Percentiles rank a stretch among this genome's conserved stretches.
These are phyloP conservation scores for Corynascus novoguineensis DNA, from an alignment of 495 filamentous ascomycete species.

Conservation along the genomic window DNA sequence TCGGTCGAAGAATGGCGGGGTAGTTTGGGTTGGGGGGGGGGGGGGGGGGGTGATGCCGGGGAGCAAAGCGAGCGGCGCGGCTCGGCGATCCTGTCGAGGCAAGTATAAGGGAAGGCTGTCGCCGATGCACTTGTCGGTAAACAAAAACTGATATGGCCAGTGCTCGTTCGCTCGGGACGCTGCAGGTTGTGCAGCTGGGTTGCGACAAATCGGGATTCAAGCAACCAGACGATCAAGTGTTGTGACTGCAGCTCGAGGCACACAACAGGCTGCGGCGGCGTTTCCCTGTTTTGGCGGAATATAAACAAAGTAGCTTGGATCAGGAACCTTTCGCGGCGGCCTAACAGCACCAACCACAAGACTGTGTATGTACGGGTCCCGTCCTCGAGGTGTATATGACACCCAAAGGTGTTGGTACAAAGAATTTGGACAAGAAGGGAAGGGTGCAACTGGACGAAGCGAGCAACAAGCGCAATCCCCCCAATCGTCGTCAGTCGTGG, in stretches of 20 bases:
- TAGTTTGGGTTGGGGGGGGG: too few species aligned
- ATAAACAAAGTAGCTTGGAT: conserved; percentile 10
- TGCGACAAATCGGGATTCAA: background rate
- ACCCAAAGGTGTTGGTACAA: background rate
- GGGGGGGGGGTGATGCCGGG: too few species aligned
- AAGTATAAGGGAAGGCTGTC: background rate
- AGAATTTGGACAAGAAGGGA: conserved; percentile 11
- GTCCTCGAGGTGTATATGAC: background rate
- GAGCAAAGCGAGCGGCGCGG: background rate
- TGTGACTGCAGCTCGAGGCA: conserved; percentile 7
- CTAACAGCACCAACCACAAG: background rate
- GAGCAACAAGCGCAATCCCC: background rate
- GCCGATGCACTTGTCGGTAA: background rate
- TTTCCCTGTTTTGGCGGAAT: background rate
- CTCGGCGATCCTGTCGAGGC: conserved; percentile 1
- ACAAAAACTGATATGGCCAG: background rate
- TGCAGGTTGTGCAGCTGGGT: conserved; percentile 10
- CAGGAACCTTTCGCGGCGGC: background rate
- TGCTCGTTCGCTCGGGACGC: conserved; percentile 12
- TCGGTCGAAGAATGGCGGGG: background rate
- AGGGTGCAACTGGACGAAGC: background rate
- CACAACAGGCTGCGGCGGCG: conserved; percentile 6
- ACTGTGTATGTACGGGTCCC: background rate
- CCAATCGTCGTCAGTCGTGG: conserved; percentile 8
- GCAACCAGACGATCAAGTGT: background rate